Evolutionary conservation across 2,329 filamentous ascomycete genomes (phyloP), one percentile per base, ranked within the genome.

Genomic region (Cladosporium cucumerinum): DNA sequence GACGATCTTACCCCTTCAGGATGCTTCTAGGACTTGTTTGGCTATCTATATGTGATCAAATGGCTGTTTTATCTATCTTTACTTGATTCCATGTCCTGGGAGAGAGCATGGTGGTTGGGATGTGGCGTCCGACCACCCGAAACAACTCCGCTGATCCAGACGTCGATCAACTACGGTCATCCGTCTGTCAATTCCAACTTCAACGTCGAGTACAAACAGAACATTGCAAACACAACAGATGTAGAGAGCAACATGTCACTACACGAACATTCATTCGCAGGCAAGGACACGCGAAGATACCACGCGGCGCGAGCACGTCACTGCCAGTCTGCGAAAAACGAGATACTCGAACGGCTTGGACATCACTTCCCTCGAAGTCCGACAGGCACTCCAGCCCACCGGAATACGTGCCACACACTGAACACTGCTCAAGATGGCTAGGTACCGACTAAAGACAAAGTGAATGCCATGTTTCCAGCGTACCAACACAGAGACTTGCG

Each of bases 1-100:
- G n/a, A 46, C 5, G n/a, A 46, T 21, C 23, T 1, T 10, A 46
- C 10, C n/a, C 39, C 1, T 46, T 5, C 7, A 21, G 12, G 39
- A 16, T 46, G 39, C n/a, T 21, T 46, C 12, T 46, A 6, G 39
- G 8, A n/a, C 39, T 12, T 5, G 12, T 23, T 21, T 46, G 39
- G 5, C 6, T 7, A 3, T 2, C 11, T 21, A 11, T 4, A 21
- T 46, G 0, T 21, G 5, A 21, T 43, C 0, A 1, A n/a, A 5
- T 11, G 3, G 8, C n/a, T 46, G 7, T 21, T 21, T 46, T 46
- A 12, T 21, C 8, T 46, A 5, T 12, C n/a, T 5, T n/a, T 21
- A 5, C n/a, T 46, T 21, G n/a, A 12, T 21, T 12, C 0, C 5
- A 5, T 21, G 8, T 46, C 10, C n/a, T 12, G 2, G 4, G 7